Base-by-base conservation (phyloP, 139 green algal genomes). In the Pleodorina starrii region DNA sequence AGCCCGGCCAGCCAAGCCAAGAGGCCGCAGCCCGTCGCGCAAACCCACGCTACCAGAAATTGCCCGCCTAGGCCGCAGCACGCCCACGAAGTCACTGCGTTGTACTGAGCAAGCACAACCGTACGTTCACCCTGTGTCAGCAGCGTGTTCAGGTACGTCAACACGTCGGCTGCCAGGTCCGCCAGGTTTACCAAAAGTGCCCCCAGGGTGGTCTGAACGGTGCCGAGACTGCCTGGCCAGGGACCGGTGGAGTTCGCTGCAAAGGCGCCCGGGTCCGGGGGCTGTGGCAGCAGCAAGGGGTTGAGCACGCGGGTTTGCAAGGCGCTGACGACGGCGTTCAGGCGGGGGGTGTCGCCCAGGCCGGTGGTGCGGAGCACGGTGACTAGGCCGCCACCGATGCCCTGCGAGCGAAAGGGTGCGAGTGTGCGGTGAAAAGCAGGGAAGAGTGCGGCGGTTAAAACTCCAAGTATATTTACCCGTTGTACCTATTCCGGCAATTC, bases 11-110 rank as follows among this genome's bases (percentile, higher is more conserved):
- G 17, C 66, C 43, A 88, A 11, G 40, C 82, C n/a, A 88, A n/a
- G 32, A 88, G 17, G 10, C 82, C 82, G 19, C 57, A 76, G 44
- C 66, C 82, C 0, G 82, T 88, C 25, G 82, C 66, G 66, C 44
- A 51, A 7, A 88, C 44, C 82, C 82, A 88, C 2, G 35, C n/a
- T 19, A 88, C 25, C 1, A 88, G n/a, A 5, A 79, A 2, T 17
- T 71, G 35, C 38, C 68, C 44, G 2, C 19, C 82, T 44, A 88
- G 12, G 1, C 43, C 43, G n/a, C 82, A 88, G 82, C 82, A 88
- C 0, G 32, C 63, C 82, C 82, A 88, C 14, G n/a, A 51, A 29
- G 44, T 68, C 1, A 88, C 35, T 43, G 1, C 1, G 11, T 32
- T 11, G 66, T 80, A 88, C 23, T 80, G 17, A 5, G 2, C 16